phyloP scores from a whole-genome alignment of 148 eudicot species.

The Simmondsia chinensis region DNA sequence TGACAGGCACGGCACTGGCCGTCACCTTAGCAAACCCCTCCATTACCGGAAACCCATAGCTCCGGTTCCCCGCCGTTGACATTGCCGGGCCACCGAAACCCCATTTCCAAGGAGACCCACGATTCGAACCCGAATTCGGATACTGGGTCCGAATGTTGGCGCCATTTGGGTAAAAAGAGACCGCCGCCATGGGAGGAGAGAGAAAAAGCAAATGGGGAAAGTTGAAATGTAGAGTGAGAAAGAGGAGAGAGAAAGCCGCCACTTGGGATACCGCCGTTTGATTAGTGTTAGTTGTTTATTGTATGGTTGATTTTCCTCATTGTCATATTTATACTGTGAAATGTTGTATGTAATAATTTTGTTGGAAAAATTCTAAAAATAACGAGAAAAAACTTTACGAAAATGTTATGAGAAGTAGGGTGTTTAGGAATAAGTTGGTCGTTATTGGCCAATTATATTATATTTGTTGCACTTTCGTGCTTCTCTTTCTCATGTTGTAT shows the following conservation, averaged over 20 bases:
- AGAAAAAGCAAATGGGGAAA: background rate
- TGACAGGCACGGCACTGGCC: slow-evolving; percentile 15
- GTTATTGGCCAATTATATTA: no score
- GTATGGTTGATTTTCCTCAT: no score
- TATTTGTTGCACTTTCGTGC: no score
- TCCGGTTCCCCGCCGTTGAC: slow-evolving; percentile 1
- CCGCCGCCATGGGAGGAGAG: slow-evolving; percentile 25
- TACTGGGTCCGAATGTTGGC: slow-evolving; percentile 12
- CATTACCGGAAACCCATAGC: slow-evolving; percentile 7
- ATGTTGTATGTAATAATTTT: no score
- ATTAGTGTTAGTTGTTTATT: no score
- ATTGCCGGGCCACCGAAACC: slow-evolving; percentile 12
- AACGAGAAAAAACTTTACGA: no score
- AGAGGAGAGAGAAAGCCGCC: background rate
- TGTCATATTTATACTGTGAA: no score
- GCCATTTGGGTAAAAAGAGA: slow-evolving; percentile 7
- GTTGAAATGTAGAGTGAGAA: background rate
- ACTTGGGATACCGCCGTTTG: no score
- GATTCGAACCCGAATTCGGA: slow-evolving; percentile 7
- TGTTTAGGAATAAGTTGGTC: no score
- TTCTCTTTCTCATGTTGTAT: no score
- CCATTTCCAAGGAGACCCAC: slow-evolving; percentile 14
- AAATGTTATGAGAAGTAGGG: no score
- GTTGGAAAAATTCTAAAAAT: no score
- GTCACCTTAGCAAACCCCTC: slow-evolving; percentile 13